Evolutionary conservation across 139 green algal genomes (phyloP), one percentile per base, ranked within the genome.

Genomic region (Zygnema cylindricum): DNA sequence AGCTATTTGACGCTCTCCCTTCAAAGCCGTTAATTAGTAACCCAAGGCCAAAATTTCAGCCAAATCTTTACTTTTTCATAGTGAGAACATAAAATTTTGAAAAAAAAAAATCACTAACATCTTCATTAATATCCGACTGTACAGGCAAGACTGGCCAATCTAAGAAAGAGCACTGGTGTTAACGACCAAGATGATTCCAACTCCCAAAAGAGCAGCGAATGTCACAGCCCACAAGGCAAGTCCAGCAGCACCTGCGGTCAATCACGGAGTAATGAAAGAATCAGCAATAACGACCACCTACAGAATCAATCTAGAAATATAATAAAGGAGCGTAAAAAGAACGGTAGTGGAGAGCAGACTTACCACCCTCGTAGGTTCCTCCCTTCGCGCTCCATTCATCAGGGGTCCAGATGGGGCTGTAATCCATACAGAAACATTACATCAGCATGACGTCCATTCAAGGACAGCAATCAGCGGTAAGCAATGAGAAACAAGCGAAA

Each of bases 291-390:
- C 57, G 30, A 35, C 30, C 57, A 73, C 57, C 25, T 73, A 73
- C 30, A 30, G 30, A 73, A 73, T 30, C n/a, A n/a, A n/a, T 35
- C 57, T 30, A 73, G 25, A 30, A 25, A 35, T 73, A 30, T 30
- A 73, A 30, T 35, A 73, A 69, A 0, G 75, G 75, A 40, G 25
- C 33, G 2, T 69, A 82, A 40, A 82, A 71, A 25, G 75, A 40
- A 40, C 75, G 49, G 57, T n/a, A n/a, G 57, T 73, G 30, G 30
- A 73, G 30, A 73, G 30, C 7, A 54, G 40, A n/a, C 77, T 85
- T 55, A 85, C 77, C 77, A n/a, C 77, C 77, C 77, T 85, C 77
- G 77, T 85, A 85, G 22, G 77, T 85, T 36, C 63, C 77, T 75
- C 77, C 77, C 77, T 85, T 85, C 0, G 36, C 77, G 35, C 43